Percentiles rank a stretch among this genome's conserved stretches.
Conservation (phyloP, 2,329 filamentous ascomycete species). For the Neocucurbitaria cava region DNA sequence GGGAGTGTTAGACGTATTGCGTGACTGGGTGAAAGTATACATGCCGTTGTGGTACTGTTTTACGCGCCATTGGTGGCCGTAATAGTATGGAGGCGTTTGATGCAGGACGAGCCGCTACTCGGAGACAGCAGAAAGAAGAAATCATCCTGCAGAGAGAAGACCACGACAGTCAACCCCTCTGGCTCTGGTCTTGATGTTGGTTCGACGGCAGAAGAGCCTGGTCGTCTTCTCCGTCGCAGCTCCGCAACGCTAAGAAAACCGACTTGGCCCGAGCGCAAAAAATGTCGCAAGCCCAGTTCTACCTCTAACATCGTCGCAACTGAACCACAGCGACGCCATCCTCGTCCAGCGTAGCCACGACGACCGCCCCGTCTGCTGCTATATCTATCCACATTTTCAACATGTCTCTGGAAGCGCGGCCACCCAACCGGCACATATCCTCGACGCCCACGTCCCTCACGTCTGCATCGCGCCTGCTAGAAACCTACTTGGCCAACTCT, state of each 20-base stretch:
- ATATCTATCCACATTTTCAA: background rate
- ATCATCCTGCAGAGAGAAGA: slow-evolving; percentile 34
- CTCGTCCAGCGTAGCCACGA: background rate
- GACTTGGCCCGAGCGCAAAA: slow-evolving; percentile 41
- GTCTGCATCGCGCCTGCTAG: slow-evolving; percentile 45
- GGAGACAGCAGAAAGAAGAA: slow-evolving; percentile 40
- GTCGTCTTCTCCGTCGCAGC: slow-evolving; percentile 13
- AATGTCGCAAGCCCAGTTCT: slow-evolving; percentile 5
- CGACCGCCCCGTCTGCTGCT: background rate
- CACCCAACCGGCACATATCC: slow-evolving; percentile 46
- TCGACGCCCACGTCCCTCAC: slow-evolving; percentile 39
- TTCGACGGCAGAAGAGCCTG: background rate
- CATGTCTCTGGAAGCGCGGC: slow-evolving; percentile 46
- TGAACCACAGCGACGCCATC: background rate
- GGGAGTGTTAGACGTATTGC: background rate
- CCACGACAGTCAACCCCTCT: background rate
- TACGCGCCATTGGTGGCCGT: slow-evolving; percentile 24
- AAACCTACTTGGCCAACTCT: slow-evolving; percentile 51
- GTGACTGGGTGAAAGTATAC: background rate
- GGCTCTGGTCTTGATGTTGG: background rate
- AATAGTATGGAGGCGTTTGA: slow-evolving; percentile 24
- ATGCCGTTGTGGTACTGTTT: slow-evolving; percentile 30
- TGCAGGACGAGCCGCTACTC: slow-evolving; percentile 31
- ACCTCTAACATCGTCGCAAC: background rate
- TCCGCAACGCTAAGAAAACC: slow-evolving; percentile 25